phyloP scores from a whole-genome alignment of 2,329 filamentous ascomycete species.

The Neofusicoccum laricinum region DNA sequence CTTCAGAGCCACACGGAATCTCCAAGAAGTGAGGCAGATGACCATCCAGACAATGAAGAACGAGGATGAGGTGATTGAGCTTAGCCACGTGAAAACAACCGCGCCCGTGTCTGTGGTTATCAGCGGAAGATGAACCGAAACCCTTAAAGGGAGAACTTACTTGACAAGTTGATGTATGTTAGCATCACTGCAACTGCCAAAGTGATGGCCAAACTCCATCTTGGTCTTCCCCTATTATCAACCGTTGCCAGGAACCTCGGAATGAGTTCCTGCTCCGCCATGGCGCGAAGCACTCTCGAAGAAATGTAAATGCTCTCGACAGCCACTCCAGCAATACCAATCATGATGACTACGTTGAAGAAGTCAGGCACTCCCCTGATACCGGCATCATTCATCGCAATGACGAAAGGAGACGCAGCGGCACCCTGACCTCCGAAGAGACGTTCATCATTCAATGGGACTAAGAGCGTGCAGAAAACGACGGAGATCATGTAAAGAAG shows the following conservation, averaged over 20 bases:
- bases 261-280: constrained; percentile 28
- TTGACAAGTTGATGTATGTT: constrained; percentile 26
- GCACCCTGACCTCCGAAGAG: constrained; percentile 25
- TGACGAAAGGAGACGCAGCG: constrained; percentile 32
- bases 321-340: constrained; percentile 29
- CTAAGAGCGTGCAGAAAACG: constrained; percentile 23
- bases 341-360: constrained; percentile 33
- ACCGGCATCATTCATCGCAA: constrained; percentile 28
- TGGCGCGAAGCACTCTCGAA: constrained; percentile 30
- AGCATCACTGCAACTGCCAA: constrained; percentile 48
- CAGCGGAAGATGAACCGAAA: background rate
- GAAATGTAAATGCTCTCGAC: constrained; percentile 33
- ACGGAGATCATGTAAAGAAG: constrained; percentile 35
- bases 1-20: constrained; percentile 29
- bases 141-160: background rate
- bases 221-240: constrained; percentile 30
- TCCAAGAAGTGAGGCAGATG: constrained; percentile 29
- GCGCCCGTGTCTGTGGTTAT: constrained; percentile 16
- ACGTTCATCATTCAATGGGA: constrained; percentile 8
- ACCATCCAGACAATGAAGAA: constrained; percentile 36
- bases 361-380: constrained; percentile 29
- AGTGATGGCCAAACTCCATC: constrained; percentile 54
- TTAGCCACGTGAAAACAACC: constrained; percentile 26
- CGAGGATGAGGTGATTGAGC: constrained; percentile 29
- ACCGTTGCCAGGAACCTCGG: constrained; percentile 27